Evolutionary conservation across 495 filamentous ascomycete species (phyloP).

Genomic region (Chaetomium cochliodes): DNA sequence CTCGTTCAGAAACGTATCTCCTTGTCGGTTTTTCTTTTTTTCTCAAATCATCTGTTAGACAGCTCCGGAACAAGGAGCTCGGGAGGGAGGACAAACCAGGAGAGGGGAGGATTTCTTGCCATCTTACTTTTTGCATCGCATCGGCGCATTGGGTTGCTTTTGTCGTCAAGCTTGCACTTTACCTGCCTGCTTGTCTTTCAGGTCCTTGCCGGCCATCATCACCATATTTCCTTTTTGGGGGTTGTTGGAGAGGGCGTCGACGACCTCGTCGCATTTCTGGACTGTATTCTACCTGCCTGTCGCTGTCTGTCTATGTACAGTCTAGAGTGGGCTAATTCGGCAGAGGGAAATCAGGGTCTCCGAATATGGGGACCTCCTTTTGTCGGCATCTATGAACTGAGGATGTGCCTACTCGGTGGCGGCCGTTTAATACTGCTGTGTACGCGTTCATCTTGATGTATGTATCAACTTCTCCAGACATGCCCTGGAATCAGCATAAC

Average conservation of each 20-base stretch:
- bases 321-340: neutral
- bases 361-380: neutral
- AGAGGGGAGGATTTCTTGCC: neutral
- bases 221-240: neutral
- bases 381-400: neutral
- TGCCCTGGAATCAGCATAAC: no score
- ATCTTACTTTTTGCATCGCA: conserved; percentile 22
- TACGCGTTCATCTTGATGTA: neutral
- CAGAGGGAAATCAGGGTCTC: neutral
- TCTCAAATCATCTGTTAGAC: neutral
- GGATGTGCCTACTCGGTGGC: no score
- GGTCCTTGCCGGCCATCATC: neutral
- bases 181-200: neutral
- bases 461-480: no score
- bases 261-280: neutral
- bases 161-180: neutral
- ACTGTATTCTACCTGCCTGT: neutral
- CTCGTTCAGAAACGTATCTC: neutral
- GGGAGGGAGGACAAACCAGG: neutral
- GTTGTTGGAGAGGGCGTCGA: neutral
- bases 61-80: neutral
- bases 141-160: conserved; percentile 18
- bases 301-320: neutral
- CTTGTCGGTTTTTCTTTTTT: neutral
- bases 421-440: no score